Percentiles rank a stretch among this genome's conserved stretches.
phyloP scores from a whole-genome alignment of 495 filamentous ascomycete genomes.

The Tuber calosporum region DNA sequence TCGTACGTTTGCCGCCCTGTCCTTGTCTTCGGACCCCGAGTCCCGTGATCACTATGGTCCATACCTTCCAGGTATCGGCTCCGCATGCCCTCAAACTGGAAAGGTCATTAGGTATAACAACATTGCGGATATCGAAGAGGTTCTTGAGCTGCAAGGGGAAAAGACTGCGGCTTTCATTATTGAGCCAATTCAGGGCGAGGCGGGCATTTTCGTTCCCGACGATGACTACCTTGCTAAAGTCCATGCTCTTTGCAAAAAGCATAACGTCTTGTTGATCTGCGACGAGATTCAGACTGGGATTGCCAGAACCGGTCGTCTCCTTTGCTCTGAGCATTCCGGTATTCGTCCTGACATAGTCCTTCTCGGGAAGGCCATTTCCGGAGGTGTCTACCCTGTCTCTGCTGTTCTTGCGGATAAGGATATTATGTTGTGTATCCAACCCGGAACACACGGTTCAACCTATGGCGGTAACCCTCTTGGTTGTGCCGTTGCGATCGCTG shows the following conservation, averaged over 20 bases:
- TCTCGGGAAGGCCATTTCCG: conserved; percentile 93
- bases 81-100: conserved; percentile 66
- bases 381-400: conserved; percentile 97
- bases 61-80: conserved; percentile 81
- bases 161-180: conserved; percentile 91
- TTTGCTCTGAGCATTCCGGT: conserved; percentile 89
- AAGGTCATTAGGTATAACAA: conserved; percentile 78
- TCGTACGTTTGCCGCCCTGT: conserved; percentile 89
- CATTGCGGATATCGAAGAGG: conserved; percentile 69
- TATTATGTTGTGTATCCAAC: conserved; percentile 95
- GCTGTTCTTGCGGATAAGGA: conserved; percentile 83
- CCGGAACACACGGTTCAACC: conserved; percentile 92
- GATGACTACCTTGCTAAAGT: conserved; percentile 78
- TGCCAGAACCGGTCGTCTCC: conserved; percentile 83
- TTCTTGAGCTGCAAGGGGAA: conserved; percentile 68
- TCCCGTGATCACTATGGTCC: conserved; percentile 95
- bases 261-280: conserved; percentile 91
- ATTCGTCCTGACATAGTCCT: conserved; percentile 93
- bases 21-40: conserved; percentile 88
- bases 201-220: conserved; percentile 90
- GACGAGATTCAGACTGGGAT: conserved; percentile 98
- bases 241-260: conserved; percentile 79
- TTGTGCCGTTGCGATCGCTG: conserved; percentile 90
- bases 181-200: conserved; percentile 97
- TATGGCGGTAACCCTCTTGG: conserved; percentile 98